These are phyloP conservation scores for Pyrus hybrid DNA, from an alignment of 331 rosid species.

Conservation along the genomic window DNA sequence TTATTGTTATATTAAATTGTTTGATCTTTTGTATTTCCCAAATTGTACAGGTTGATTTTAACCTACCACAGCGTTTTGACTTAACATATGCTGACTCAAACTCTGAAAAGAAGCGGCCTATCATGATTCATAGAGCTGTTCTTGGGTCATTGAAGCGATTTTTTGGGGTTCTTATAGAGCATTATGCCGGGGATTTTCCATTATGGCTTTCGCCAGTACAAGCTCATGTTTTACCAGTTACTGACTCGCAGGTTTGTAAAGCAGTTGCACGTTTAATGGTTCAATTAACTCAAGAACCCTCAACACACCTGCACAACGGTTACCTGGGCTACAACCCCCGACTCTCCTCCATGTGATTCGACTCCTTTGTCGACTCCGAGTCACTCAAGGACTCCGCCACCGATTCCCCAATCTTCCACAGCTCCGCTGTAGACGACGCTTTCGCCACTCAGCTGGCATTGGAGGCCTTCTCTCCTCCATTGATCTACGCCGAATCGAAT, in stretches of 20 bases:
- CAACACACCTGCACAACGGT: too few species aligned
- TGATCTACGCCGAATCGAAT: conserved; percentile 19
- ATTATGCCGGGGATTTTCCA: conserved; percentile 93
- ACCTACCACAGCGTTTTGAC: too few species aligned
- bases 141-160: too few species aligned
- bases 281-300: too few species aligned
- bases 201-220: conserved; percentile 45
- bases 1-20: too few species aligned
- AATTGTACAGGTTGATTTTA: too few species aligned
- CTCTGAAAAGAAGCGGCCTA: too few species aligned
- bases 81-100: too few species aligned
- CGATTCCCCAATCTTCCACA: conserved; percentile 17
- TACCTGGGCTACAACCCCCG: conserved; percentile 5
- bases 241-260: conserved; percentile 66
- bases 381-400: conserved; percentile 18
- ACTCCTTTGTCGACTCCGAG: conserved; percentile 5
- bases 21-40: too few species aligned
- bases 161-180: conserved; percentile 89
- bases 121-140: too few species aligned
- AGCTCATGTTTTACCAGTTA: too few species aligned
- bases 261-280: background rate
- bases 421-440: conserved; percentile 4
- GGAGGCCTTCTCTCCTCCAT: conserved; percentile 8
- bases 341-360: conserved; percentile 7
- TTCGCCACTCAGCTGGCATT: background rate